Evolutionary conservation across 1,139 yeast species (phyloP).

Genomic region (Magnusiomyces magnusii): DNA sequence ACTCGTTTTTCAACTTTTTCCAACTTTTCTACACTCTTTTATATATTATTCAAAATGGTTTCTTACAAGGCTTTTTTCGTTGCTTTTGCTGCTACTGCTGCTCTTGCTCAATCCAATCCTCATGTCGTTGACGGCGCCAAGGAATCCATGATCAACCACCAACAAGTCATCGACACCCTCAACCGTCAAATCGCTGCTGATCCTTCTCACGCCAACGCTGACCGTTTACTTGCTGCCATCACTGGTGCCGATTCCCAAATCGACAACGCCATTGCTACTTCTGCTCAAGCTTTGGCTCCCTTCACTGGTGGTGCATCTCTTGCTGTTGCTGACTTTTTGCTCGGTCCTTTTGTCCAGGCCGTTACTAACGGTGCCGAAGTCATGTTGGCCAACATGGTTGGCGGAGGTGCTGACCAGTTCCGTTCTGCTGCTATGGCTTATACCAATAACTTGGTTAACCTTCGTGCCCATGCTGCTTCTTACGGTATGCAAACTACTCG

Average conservation of each 20-base stretch:
- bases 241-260: conserved; percentile 19
- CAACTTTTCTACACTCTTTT: background rate
- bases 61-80: conserved; percentile 1
- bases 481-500: background rate
- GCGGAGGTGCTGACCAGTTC: conserved; percentile 20
- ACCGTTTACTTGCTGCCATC: conserved; percentile 16
- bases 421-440: background rate
- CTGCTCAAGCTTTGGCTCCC: conserved; percentile 21
- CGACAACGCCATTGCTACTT: conserved; percentile 19
- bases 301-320: conserved; percentile 21
- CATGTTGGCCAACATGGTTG: conserved; percentile 21
- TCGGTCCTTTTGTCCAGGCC: conserved; percentile 25
- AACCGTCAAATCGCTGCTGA: conserved; percentile 17
- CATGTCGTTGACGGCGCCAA: conserved; percentile 16
- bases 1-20: background rate
- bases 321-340: conserved; percentile 19
- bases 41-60: conserved; percentile 6
- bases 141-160: conserved; percentile 22
- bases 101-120: background rate
- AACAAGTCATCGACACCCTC: conserved; percentile 21
- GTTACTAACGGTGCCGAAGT: conserved; percentile 27
- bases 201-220: conserved; percentile 20
- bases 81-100: conserved; percentile 2
- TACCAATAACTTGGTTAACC: background rate
- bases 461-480: background rate